Evolutionary conservation across 352 stramenopile genomes (phyloP), one percentile per base, ranked within the genome.

Genomic region (Paralagenidium karlingii): DNA sequence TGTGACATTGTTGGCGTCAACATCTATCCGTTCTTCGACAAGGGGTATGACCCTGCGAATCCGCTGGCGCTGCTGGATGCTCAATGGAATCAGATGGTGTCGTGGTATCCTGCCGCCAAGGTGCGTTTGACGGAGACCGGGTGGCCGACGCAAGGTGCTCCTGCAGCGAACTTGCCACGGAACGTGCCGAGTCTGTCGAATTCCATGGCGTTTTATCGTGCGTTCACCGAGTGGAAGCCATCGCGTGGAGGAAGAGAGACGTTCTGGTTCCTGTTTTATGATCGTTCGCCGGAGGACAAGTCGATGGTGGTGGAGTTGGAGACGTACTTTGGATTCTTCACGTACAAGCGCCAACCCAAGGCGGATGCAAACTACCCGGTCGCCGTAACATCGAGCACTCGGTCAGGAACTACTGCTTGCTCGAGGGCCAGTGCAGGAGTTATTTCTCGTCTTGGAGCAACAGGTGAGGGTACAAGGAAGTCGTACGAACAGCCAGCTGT

Each of bases 181-280:
- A 80, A 78, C 24, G 34, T 69, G 1, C 68, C 77, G 13, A 77
- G 54, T 16, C 11, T 84, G n/a, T 44, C 22, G 1, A 73, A 75
- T 39, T 61, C 69, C 0, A 37, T 63, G 27, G 30, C 36, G 1
- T 87, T 78, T 45, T 88, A 85, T 49, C 54, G 68, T n/a, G 58
- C 52, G 2, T 70, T 80, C 24, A 15, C 69, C 20, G 73, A 79
- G 33, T 87, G 74, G 74, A 68, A 45, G 8, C 74, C 71, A 8
- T 43, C 22, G 0, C 44, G 28, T 1, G 62, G 62, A 1, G 68
- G 71, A 3, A 47, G 62, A 13, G 60, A 81, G 36, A 45, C 57
- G 7, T 91, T 87, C 36, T 91, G 74, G 77, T 87, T 86, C 54
- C 79, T 74, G 56, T 75, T 81, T 38, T 91, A 84, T 32, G 71